Percentiles rank a stretch among this genome's conserved stretches.
Evolutionary conservation across 2,329 filamentous ascomycete species (phyloP).

Genomic region (Botrytis elliptica): DNA sequence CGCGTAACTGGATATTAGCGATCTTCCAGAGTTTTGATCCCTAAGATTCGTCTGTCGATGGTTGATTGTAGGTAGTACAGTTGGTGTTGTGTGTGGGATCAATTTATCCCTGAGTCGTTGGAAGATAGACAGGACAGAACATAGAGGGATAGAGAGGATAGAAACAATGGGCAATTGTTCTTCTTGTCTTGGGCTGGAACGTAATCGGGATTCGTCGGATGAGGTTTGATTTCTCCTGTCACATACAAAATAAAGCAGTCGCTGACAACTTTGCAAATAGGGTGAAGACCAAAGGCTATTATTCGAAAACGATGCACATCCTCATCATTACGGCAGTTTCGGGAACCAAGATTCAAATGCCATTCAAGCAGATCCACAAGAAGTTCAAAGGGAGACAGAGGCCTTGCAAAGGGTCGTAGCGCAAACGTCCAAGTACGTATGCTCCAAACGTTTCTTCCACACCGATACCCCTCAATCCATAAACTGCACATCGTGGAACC

Average conservation of each 20-base stretch:
- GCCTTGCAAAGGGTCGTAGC: constrained; percentile 63
- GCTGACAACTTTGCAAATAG: constrained; percentile 26
- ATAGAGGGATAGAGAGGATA: constrained; percentile 16
- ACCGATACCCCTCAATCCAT: constrained; percentile 4
- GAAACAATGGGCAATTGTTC: constrained; percentile 57
- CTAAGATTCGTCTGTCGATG: constrained; percentile 2
- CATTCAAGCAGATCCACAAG: constrained; percentile 57
- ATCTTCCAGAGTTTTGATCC: not conserved
- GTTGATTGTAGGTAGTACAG: constrained; percentile 19
- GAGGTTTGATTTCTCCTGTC: constrained; percentile 46
- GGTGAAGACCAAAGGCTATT: constrained; percentile 50
- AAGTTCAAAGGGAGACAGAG: constrained; percentile 63
- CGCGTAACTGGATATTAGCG: constrained; percentile 7
- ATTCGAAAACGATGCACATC: constrained; percentile 57
- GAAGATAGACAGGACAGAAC: not conserved
- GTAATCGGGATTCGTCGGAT: constrained; percentile 50
- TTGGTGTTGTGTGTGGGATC: constrained; percentile 16
- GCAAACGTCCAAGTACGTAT: constrained; percentile 59
- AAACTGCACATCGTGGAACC: not conserved
- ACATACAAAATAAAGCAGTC: not conserved
- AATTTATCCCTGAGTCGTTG: constrained; percentile 4
- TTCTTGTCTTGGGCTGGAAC: constrained; percentile 57
- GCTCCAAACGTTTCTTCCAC: constrained; percentile 22
- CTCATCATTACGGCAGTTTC: constrained; percentile 62
- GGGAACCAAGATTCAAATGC: constrained; percentile 53